These are phyloP conservation scores for Bruguiera hainesii DNA, from an alignment of 441 rosid species.

Conservation along the genomic window DNA sequence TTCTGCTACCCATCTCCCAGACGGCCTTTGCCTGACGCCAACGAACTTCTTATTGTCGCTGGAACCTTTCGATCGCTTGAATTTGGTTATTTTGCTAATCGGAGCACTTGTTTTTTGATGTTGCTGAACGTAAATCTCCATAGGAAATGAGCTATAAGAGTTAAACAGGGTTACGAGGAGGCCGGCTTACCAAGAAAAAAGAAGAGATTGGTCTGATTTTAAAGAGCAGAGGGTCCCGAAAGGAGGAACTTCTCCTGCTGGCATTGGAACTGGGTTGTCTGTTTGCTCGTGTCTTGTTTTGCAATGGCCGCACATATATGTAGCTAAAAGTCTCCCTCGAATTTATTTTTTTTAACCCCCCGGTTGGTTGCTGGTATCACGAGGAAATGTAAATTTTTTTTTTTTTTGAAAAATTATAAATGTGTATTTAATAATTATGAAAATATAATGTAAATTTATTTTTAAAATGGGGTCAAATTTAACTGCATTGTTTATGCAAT, in stretches of 20 bases:
- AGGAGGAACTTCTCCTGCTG: neutral
- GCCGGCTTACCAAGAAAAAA: neutral
- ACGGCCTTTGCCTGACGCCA: conserved; percentile 78
- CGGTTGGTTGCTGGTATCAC: conserved; percentile 19
- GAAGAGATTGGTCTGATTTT: neutral
- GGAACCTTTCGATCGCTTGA: conserved; percentile 35
- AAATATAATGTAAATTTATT: too few species aligned
- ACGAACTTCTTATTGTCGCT: conserved; percentile 39
- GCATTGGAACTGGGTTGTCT: neutral
- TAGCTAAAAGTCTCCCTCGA: conserved; percentile 18
- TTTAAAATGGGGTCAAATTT: too few species aligned
- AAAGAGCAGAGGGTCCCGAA: neutral
- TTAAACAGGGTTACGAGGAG: neutral
- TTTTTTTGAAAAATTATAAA: too few species aligned
- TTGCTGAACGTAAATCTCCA: conserved; percentile 57
- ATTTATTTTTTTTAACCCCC: conserved; percentile 16
- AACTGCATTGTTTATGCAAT: too few species aligned
- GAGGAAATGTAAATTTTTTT: conserved; percentile 4
- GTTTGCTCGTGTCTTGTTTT: conserved; percentile 12
- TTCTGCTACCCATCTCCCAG: conserved; percentile 84
- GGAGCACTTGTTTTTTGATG: conserved; percentile 24
- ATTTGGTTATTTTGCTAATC: conserved; percentile 34
- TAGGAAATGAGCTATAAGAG: conserved; percentile 11
- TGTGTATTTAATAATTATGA: neutral
- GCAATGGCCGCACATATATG: conserved; percentile 19